Conservation (phyloP, 371 early-diverging fungal genomes). For the Syncephalastrum sp. region DNA sequence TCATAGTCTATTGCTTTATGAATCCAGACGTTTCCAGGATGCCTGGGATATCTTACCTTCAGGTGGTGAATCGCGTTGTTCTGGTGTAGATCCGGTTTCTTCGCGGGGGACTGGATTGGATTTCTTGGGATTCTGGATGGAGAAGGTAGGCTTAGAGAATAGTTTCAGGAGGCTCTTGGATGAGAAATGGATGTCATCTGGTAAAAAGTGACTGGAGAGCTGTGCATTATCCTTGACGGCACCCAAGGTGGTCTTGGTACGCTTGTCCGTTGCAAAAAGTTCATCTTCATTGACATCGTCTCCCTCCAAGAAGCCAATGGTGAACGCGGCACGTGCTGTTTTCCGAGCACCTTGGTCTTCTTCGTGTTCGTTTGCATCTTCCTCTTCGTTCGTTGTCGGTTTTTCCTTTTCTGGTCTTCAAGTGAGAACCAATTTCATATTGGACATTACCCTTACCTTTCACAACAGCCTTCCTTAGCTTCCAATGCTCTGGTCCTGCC, state of each 20-base stretch:
- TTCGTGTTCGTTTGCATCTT: conserved; percentile 15
- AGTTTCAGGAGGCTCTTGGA: conserved; percentile 76
- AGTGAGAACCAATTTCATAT: neutral
- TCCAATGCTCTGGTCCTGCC: conserved; percentile 98
- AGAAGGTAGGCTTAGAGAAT: conserved; percentile 77
- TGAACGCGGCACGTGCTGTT: conserved; percentile 29
- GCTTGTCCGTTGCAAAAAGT: conserved; percentile 70
- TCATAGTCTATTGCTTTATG: conserved; percentile 6
- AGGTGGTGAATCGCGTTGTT: no score
- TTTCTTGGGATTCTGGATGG: conserved; percentile 8
- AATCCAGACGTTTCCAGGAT: no score
- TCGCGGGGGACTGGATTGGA: no score
- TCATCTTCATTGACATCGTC: conserved; percentile 53
- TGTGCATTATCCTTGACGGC: conserved; percentile 21
- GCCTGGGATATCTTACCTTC: no score
- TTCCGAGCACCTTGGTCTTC: conserved; percentile 27
- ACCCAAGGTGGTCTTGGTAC: conserved; percentile 51
- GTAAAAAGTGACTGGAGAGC: conserved; percentile 61
- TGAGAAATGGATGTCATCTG: conserved; percentile 87
- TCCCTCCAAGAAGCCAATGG: conserved; percentile 61
- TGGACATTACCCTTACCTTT: conserved; percentile 27
- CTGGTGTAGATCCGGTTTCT: no score
- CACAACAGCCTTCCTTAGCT: conserved; percentile 50
- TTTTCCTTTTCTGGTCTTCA: conserved; percentile 17
- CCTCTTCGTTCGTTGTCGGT: conserved; percentile 21